Percentiles rank a stretch among this genome's conserved stretches.
Conservation (phyloP, 2,329 filamentous ascomycete genomes). For the Myriosclerotinia scirpicola region DNA sequence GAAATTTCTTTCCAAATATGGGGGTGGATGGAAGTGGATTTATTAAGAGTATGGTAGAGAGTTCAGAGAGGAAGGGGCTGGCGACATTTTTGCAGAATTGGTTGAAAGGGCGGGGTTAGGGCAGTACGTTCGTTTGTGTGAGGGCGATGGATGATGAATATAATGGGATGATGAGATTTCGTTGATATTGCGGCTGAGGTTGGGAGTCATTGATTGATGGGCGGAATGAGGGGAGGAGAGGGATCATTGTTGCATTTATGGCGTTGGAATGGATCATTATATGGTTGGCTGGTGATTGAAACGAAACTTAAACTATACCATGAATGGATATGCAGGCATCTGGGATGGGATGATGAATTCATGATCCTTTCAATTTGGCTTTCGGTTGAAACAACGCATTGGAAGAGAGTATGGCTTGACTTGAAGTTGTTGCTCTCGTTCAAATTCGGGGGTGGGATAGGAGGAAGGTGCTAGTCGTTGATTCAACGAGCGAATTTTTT, state of each 20-base stretch:
- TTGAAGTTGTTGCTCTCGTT: neutral
- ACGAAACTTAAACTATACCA: constrained; percentile 19
- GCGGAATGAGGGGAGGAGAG: constrained; percentile 2
- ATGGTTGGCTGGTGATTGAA: constrained; percentile 13
- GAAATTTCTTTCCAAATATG: constrained; percentile 62
- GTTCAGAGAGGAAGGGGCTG: constrained; percentile 60
- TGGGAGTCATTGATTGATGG: constrained; percentile 1
- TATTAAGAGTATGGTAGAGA: constrained; percentile 57
- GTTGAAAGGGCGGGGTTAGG: constrained; percentile 45
- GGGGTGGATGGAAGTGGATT: constrained; percentile 63
- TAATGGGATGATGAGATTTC: neutral
- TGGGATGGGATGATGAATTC: constrained; percentile 4
- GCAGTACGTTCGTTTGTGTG: neutral
- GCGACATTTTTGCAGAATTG: constrained; percentile 63
- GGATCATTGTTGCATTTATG: constrained; percentile 20
- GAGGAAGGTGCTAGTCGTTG: neutral
- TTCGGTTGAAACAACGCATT: constrained; percentile 1
- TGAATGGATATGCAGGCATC: constrained; percentile 9
- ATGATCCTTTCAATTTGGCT: neutral
- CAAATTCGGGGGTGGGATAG: neutral
- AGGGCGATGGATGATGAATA: neutral
- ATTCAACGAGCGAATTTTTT: neutral
- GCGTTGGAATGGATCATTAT: constrained; percentile 17
- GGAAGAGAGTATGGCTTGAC: no score
- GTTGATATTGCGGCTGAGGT: neutral